These are phyloP conservation scores for Scutellaria barbata DNA, from an alignment of 257 asterid species.

Conservation along the genomic window DNA sequence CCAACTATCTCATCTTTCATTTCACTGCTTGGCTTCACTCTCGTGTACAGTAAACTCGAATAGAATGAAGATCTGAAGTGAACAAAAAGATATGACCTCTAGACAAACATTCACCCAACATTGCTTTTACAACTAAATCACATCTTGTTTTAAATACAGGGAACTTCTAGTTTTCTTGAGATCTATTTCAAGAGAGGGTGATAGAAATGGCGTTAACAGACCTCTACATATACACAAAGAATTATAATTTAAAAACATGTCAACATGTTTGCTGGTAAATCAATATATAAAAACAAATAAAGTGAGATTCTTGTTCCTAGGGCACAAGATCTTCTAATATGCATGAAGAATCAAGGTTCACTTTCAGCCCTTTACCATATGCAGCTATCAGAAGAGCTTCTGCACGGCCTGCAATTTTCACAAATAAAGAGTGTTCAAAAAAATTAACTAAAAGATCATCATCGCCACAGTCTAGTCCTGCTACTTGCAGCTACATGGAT, in stretches of 20 bases:
- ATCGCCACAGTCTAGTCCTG: neutral
- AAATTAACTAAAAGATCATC: neutral
- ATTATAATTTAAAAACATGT: no score
- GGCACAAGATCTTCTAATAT: slow-evolving; percentile 36
- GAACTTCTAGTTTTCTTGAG: neutral
- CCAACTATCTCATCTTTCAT: neutral
- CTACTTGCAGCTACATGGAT: neutral
- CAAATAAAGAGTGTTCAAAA: neutral
- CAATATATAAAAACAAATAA: no score
- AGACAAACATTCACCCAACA: neutral
- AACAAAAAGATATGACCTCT: no score
- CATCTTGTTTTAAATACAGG: slow-evolving; percentile 9
- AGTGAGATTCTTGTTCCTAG: slow-evolving; percentile 27
- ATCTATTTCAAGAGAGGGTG: neutral
- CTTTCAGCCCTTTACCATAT: slow-evolving; percentile 70
- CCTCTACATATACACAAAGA: no score
- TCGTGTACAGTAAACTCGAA: neutral
- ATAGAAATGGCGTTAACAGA: neutral
- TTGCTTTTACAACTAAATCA: neutral
- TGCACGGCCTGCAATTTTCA: slow-evolving; percentile 71
- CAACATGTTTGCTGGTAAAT: no score
- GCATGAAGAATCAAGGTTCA: slow-evolving; percentile 37
- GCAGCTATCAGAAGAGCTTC: slow-evolving; percentile 93
- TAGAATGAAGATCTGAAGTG: no score
- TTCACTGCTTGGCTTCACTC: neutral